A percentile compares a stretch with the other conserved stretches of the same genome.
Conservation (phyloP, 1,139 yeast genomes). For the Arxiozyma slooffiae region DNA sequence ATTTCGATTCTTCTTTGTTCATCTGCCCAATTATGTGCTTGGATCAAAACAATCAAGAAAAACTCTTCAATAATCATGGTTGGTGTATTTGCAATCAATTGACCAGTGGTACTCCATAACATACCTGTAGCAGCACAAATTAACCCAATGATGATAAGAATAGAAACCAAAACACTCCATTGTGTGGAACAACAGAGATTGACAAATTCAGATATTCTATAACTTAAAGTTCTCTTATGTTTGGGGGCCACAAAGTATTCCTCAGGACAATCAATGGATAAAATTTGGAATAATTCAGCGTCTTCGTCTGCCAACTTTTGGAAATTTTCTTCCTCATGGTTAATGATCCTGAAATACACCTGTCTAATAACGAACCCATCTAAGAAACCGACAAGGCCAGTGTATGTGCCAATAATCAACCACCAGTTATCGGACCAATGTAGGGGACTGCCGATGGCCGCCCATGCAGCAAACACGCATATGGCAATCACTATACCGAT, state of each 20-base stretch:
- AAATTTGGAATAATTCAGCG: conserved; percentile 14
- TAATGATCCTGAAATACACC: conserved; percentile 29
- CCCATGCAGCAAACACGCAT: conserved; percentile 32
- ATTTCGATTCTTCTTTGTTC: conserved; percentile 22
- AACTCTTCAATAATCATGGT: conserved; percentile 36
- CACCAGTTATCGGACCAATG: conserved; percentile 34
- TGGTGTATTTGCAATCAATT: conserved; percentile 33
- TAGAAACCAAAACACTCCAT: conserved; percentile 27
- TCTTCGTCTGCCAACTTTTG: conserved; percentile 22
- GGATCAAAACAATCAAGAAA: conserved; percentile 31
- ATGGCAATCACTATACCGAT: conserved; percentile 31
- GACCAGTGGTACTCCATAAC: conserved; percentile 34
- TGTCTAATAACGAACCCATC: conserved; percentile 36
- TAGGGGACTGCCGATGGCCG: conserved; percentile 31
- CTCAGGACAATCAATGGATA: conserved; percentile 20
- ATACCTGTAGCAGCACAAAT: conserved; percentile 28
- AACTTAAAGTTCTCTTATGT: conserved; percentile 13
- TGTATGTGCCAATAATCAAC: conserved; percentile 37
- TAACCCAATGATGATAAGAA: conserved; percentile 25
- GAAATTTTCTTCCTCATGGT: conserved; percentile 28
- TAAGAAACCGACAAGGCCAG: conserved; percentile 35
- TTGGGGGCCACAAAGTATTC: conserved; percentile 12
- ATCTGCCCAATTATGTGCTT: conserved; percentile 32
- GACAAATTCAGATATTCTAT: conserved; percentile 22
- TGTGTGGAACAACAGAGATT: conserved; percentile 23